Evolutionary conservation across 1,284 basidiomycete species (phyloP).

Genomic region (Ustilago lituana): DNA sequence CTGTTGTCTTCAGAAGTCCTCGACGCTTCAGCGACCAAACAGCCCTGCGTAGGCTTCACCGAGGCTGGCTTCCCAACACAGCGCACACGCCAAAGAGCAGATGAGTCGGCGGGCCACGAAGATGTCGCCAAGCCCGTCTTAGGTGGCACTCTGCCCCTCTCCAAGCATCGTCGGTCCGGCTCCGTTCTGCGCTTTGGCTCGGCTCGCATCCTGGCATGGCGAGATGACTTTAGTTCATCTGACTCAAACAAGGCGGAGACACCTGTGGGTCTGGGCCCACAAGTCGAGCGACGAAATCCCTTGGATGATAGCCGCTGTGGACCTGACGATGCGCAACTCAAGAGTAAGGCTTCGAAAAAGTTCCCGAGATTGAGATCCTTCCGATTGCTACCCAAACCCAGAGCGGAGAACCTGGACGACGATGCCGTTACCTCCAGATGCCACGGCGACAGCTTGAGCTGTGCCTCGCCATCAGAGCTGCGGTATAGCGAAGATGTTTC

Average conservation of each 20-base stretch:
- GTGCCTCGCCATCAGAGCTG: background rate
- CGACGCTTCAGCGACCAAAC: background rate
- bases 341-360: constrained; percentile 2
- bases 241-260: background rate
- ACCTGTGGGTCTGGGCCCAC: constrained; percentile 15
- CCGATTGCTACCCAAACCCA: constrained; percentile 6
- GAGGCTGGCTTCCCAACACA: background rate
- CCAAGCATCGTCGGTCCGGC: constrained; percentile 29
- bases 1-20: constrained; percentile 1
- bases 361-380: constrained; percentile 25
- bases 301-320: background rate
- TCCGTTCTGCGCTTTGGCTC: constrained; percentile 26
- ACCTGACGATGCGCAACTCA: background rate
- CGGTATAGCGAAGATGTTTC: background rate
- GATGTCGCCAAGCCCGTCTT: background rate
- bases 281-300: background rate
- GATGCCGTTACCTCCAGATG: background rate
- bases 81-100: background rate
- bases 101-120: background rate
- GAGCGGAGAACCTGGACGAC: background rate
- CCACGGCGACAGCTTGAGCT: background rate
- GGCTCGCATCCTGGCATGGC: constrained; percentile 20
- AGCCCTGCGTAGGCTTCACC: background rate
- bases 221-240: constrained; percentile 3
- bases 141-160: background rate